Conservation (phyloP, 2,329 filamentous ascomycete species). For the Plectosphaerella sp. region DNA sequence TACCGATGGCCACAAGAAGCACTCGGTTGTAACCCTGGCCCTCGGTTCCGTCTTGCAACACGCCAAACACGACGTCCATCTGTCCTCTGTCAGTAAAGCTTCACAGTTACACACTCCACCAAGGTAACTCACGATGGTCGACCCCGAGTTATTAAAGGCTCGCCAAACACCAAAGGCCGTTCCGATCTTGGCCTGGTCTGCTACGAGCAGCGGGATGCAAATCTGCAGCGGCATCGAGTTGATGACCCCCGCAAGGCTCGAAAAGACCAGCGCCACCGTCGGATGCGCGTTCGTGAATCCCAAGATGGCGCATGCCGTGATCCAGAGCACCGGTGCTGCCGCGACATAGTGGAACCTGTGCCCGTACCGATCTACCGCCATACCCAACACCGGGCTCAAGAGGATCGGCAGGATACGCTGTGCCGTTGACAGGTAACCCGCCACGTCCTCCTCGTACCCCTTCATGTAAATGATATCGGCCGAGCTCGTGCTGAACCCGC, state of each 20-base stretch:
- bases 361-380: constrained; percentile 16
- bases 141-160: constrained; percentile 16
- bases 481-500: constrained; percentile 13
- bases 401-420: constrained; percentile 15
- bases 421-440: constrained; percentile 15
- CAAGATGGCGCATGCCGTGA: constrained; percentile 14
- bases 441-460: constrained; percentile 15
- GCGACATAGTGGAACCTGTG: constrained; percentile 17
- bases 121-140: constrained; percentile 13
- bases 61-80: constrained; percentile 19
- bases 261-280: constrained; percentile 12
- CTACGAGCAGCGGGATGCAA: constrained; percentile 17
- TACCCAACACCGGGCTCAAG: constrained; percentile 11
- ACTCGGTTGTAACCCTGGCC: constrained; percentile 13
- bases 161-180: constrained; percentile 17
- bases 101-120: too few species aligned
- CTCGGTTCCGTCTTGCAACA: constrained; percentile 15
- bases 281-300: constrained; percentile 16
- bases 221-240: constrained; percentile 17
- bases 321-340: constrained; percentile 13
- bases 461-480: constrained; percentile 19
- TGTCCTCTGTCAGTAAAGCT: not conserved
- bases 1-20: constrained; percentile 9
- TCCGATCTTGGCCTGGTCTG: constrained; percentile 17
- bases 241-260: constrained; percentile 13